Conservation (phyloP, 306 rosid genomes). For the Rubus idaeus region DNA sequence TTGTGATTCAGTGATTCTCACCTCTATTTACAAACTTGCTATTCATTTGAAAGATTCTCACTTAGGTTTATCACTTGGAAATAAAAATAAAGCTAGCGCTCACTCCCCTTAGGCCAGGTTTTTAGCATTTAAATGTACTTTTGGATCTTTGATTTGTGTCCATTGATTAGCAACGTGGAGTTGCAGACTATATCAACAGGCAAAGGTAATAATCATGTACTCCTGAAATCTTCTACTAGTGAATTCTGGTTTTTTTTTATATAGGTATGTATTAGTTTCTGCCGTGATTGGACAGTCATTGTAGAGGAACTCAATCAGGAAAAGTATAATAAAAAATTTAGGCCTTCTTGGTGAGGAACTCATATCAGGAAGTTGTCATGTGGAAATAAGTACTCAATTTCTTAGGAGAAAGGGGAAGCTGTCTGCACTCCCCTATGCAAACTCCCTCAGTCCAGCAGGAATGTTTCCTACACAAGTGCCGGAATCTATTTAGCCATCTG, state of each 20-base stretch:
- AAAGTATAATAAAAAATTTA: neutral
- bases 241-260: neutral
- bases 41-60: neutral
- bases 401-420: neutral
- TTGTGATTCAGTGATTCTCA: neutral
- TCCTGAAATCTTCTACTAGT: conserved; percentile 6
- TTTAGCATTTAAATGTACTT: neutral
- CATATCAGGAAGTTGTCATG: neutral
- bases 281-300: neutral
- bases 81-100: neutral
- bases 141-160: neutral
- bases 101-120: neutral
- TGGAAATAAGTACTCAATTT: neutral
- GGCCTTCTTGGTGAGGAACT: neutral
- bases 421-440: neutral
- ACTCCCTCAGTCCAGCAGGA: neutral
- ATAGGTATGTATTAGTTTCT: neutral
- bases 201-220: neutral
- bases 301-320: neutral
- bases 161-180: neutral
- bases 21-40: neutral
- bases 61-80: neutral
- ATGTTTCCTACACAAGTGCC: too few species aligned
- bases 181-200: neutral
- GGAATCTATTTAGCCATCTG: neutral